Evolutionary conservation across 1,284 basidiomycete genomes (phyloP), one percentile per base, ranked within the genome.

Genomic region (Erythrobasidium hasegawianum): DNA sequence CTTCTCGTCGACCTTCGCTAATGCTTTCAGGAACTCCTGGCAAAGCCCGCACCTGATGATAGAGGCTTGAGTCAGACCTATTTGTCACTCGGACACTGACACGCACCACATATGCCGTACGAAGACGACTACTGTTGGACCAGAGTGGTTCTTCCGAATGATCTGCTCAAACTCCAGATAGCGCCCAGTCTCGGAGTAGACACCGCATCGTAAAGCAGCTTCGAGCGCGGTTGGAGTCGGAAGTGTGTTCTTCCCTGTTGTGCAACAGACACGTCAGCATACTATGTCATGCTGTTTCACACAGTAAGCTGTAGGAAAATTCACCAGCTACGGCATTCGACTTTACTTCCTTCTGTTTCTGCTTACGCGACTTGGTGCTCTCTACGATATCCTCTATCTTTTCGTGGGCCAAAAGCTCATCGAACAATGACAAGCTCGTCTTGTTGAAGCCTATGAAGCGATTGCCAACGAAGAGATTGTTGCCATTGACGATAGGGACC

Each of bases 41-140:
- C 50, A 53, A 8, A 53, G 50, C 9, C 50, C 50, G 50, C 50
- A 53, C 43, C 43, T 47, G n/a, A n/a, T n/a, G n/a, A n/a, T n/a
- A n/a, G n/a, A n/a, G 16, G 43, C 8, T 47, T 5, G 16, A 5
- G 16, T n/a, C n/a, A n/a, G n/a, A n/a, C n/a, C n/a, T n/a, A n/a
- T n/a, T n/a, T n/a, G n/a, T n/a, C n/a, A n/a, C n/a, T n/a, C n/a
- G n/a, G n/a, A n/a, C n/a, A n/a, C n/a, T n/a, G n/a, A n/a, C 8
- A 47, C 43, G 5, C 7, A 47, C 50, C 50, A 53, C 50, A 53
- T 53, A 16, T 53, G 50, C 50, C 50, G n/a, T 3, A 53, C 50
- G 26, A 53, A 53, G 26, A 53, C 26, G 50, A 27, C 50, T 9
- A 53, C 26, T 8, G 50, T 53, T 26, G 50, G 50, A 8, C 22